These are phyloP conservation scores for Lepiota brunneoincarnata DNA, from an alignment of 768 basidiomycete genomes.

Conservation along the genomic window DNA sequence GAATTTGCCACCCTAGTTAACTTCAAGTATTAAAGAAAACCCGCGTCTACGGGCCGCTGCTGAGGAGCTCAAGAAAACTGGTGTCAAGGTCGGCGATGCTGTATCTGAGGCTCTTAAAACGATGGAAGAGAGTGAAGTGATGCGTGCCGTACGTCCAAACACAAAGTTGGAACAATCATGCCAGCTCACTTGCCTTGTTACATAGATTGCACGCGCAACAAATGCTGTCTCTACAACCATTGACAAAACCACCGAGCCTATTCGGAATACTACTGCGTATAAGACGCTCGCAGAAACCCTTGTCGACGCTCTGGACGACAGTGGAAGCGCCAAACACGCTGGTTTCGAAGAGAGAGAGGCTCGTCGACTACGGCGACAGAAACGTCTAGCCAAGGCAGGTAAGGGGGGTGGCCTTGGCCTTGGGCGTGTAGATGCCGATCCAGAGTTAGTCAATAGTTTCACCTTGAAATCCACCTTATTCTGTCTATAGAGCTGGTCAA, in stretches of 20 bases:
- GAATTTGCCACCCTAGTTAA: slow-evolving; percentile 58
- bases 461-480: slow-evolving; percentile 2
- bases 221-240: slow-evolving; percentile 84
- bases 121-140: slow-evolving; percentile 94
- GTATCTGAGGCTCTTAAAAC: slow-evolving; percentile 87
- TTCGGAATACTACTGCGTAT: slow-evolving; percentile 94
- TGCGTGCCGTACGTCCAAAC: slow-evolving; percentile 69
- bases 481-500: slow-evolving; percentile 67
- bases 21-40: slow-evolving; percentile 95
- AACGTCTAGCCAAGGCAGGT: slow-evolving; percentile 83
- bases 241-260: slow-evolving; percentile 90
- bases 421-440: slow-evolving; percentile 63
- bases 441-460: slow-evolving; percentile 57
- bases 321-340: slow-evolving; percentile 88
- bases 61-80: slow-evolving; percentile 86
- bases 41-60: slow-evolving; percentile 89
- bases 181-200: background rate
- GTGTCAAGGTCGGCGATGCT: slow-evolving; percentile 91
- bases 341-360: slow-evolving; percentile 96
- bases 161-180: background rate
- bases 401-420: slow-evolving; percentile 57
- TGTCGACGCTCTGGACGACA: slow-evolving; percentile 91
- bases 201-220: slow-evolving; percentile 83
- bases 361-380: slow-evolving; percentile 75
- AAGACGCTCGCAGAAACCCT: slow-evolving; percentile 87